Percentiles rank a stretch among this genome's conserved stretches.
Conservation (phyloP, 768 basidiomycete genomes). For the Termitomyces sp. region DNA sequence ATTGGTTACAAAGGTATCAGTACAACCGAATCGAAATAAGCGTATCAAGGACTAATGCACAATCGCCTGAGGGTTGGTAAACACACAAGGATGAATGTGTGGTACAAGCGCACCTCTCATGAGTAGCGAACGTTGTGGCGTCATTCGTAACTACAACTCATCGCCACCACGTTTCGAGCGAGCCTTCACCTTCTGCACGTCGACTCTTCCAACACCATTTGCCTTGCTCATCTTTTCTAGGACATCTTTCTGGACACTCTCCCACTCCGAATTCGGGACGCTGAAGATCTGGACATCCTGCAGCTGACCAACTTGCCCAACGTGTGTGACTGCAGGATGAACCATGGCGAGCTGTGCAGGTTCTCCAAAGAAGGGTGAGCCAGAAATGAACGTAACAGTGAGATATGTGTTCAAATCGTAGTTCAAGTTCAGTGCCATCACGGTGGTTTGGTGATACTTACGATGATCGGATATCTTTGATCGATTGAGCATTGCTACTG, state of each 20-base stretch:
- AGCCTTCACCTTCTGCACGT: conserved; percentile 20
- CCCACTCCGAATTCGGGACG: conserved; percentile 23
- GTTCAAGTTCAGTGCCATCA: conserved; percentile 17
- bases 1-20: neutral
- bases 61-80: too few species aligned
- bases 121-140: neutral
- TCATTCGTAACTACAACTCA: conserved; percentile 18
- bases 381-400: conserved; percentile 19
- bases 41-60: neutral
- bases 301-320: conserved; percentile 27
- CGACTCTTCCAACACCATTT: conserved; percentile 21
- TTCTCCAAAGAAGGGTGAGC: conserved; percentile 13
- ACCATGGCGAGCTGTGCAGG: conserved; percentile 18
- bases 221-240: conserved; percentile 15
- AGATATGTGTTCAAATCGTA: conserved; percentile 21
- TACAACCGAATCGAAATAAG: neutral
- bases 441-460: neutral
- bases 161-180: conserved; percentile 21
- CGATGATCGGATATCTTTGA: neutral
- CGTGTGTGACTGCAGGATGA: conserved; percentile 21
- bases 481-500: neutral
- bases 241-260: conserved; percentile 16
- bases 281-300: conserved; percentile 24
- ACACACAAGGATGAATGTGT: neutral
- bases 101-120: neutral